Base-by-base conservation (phyloP, 2,329 filamentous ascomycete species). In the Massarina eburnea region DNA sequence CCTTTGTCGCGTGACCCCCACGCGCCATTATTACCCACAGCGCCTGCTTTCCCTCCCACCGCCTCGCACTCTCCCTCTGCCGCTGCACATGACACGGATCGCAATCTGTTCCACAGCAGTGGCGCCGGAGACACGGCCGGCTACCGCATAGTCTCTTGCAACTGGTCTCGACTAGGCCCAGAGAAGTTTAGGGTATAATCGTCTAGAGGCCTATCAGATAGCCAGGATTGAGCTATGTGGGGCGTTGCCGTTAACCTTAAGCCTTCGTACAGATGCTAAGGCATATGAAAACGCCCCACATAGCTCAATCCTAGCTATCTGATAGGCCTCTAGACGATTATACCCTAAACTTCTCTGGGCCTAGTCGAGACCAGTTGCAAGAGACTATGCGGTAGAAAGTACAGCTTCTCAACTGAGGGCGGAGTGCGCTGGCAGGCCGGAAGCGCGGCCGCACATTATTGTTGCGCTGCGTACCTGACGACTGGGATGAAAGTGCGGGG, bases 1-100 rank as follows among this genome's bases (percentile, higher is more conserved):
- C 22, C 27, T 33, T 18, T 29, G 22, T 12, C 41, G 17, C n/a
- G 45, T 50, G 49, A 65, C 66, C 64, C 64, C 64, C 66, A 68
- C 66, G 64, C 66, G 64, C 52, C 54, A 68, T 68, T 68, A 68
- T 61, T n/a, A n/a, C 52, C 54, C 64, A 63, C 54, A 43, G 19
- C 21, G 5, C 7, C 19, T 41, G 8, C 18, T 21, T 7, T 36
- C 20, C 37, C 19, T 32, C 26, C 39, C 18, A 26, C 22, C 15
- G 27, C 27, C 39, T 21, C 41, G 21, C 30, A 10, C 26, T 18
- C 34, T 30, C 35, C n/a, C n/a, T 19, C 19, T 17, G 10, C 6
- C 15, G 10, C 17, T 39, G 7, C 21, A 18, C 27, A 18, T n/a
- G n/a, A n/a, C n/a, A n/a, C n/a, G n/a, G n/a, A 19, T 17, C 3